A percentile compares a stretch with the other conserved stretches of the same genome.
Evolutionary conservation across 225 moss, liverwort and hornwort species (phyloP).

Genomic region (Marchantia polymorpha): DNA sequence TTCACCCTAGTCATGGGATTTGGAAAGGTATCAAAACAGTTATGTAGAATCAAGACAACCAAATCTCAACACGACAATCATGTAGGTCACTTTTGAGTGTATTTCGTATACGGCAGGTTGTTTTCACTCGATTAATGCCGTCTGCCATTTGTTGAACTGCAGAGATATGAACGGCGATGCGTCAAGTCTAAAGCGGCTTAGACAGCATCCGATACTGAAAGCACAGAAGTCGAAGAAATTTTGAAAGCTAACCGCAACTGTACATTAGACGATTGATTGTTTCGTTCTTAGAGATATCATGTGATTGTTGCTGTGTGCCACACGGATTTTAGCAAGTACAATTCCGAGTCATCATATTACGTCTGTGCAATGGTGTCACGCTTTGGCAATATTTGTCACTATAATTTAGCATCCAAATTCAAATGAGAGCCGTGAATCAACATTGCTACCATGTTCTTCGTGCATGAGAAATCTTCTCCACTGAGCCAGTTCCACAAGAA

Average conservation of each 20-base stretch:
- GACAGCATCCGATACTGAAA: conserved; percentile 37
- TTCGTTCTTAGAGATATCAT: neutral
- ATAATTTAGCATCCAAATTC: neutral
- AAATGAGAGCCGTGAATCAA: too few species aligned
- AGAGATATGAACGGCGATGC: conserved; percentile 39
- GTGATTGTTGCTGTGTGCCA: neutral
- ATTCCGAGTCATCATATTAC: neutral
- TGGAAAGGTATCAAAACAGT: neutral
- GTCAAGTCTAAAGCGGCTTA: conserved; percentile 34
- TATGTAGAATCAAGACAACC: neutral
- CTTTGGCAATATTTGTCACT: neutral
- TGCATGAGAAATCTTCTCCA: too few species aligned
- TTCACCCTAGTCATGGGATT: neutral
- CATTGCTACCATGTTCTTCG: too few species aligned
- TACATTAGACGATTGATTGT: conserved; percentile 3
- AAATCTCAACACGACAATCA: neutral
- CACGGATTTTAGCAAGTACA: neutral
- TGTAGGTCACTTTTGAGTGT: neutral
- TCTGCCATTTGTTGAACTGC: conserved; percentile 14
- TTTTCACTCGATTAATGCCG: neutral
- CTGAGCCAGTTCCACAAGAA: too few species aligned
- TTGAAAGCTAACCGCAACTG: conserved; percentile 9
- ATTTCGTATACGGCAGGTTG: neutral
- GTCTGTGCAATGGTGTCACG: neutral
- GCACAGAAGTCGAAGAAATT: conserved; percentile 35